A percentile compares a stretch with the other conserved stretches of the same genome.
phyloP scores from a whole-genome alignment of 805 yeast genomes.

The Lipomyces anomalus region DNA sequence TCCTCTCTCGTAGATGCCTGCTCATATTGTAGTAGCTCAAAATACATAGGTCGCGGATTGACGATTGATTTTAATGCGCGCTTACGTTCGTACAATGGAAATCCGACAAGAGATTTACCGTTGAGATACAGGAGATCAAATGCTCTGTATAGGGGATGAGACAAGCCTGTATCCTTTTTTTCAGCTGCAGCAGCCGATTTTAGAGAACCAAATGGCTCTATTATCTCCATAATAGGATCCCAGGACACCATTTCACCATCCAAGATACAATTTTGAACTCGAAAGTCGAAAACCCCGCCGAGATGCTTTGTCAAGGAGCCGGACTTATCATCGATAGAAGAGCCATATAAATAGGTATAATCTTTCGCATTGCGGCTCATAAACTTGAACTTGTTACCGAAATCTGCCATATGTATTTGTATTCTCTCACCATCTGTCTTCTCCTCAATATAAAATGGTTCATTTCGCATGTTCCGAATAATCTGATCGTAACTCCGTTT shows the following conservation, averaged over 20 bases:
- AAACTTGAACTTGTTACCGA: constrained; percentile 43
- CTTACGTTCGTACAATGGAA: constrained; percentile 54
- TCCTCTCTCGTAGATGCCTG: constrained; percentile 45
- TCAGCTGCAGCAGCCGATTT: constrained; percentile 62
- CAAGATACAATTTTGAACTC: constrained; percentile 43
- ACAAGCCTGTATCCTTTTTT: constrained; percentile 34
- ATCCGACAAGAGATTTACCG: constrained; percentile 52
- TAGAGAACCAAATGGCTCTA: constrained; percentile 77
- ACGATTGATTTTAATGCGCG: constrained; percentile 43
- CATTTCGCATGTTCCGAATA: constrained; percentile 35
- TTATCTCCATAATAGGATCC: constrained; percentile 47
- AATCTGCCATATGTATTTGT: constrained; percentile 59
- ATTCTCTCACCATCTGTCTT: constrained; percentile 92
- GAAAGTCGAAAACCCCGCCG: constrained; percentile 34
- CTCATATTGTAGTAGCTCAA: constrained; percentile 29
- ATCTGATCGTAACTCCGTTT: constrained; percentile 44
- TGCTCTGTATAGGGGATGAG: constrained; percentile 40
- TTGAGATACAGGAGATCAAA: constrained; percentile 73
- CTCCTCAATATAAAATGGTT: constrained; percentile 72
- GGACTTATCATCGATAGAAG: constrained; percentile 32
- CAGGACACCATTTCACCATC: constrained; percentile 95
- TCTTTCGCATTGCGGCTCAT: constrained; percentile 68
- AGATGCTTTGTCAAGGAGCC: constrained; percentile 56
- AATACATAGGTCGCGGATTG: constrained; percentile 26
- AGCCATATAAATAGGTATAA: constrained; percentile 66